phyloP scores from a whole-genome alignment of 2,329 filamentous ascomycete species.

The Alternaria brassicicola region DNA sequence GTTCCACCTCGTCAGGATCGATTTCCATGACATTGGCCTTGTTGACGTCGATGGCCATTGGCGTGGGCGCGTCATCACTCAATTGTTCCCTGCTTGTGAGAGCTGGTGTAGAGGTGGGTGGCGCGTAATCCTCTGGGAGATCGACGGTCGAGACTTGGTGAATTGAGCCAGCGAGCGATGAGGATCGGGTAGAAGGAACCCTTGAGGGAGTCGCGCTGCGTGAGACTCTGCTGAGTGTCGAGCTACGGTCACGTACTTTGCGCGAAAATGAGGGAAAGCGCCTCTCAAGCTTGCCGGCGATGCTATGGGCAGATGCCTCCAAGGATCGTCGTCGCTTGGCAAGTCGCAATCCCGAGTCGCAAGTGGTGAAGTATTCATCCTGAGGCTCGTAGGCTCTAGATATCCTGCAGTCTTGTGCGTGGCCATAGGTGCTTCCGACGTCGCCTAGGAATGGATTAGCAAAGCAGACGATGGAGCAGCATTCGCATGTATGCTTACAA shows the following conservation, averaged over 20 bases:
- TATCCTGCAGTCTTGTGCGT: conserved; percentile 52
- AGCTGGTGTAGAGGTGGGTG: conserved; percentile 30
- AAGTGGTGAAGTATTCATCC: conserved; percentile 66
- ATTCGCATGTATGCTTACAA: conserved; percentile 63
- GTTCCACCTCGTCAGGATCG: conserved; percentile 55
- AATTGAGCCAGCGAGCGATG: conserved; percentile 71
- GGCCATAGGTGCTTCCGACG: conserved; percentile 60
- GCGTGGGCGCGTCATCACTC: conserved; percentile 35
- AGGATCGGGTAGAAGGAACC: conserved; percentile 73
- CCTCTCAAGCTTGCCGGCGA: conserved; percentile 70
- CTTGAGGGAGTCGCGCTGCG: conserved; percentile 58
- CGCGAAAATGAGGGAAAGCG: conserved; percentile 62
- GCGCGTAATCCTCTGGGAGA: conserved; percentile 40
- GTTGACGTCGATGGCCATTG: conserved; percentile 44
- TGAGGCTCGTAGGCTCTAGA: conserved; percentile 67
- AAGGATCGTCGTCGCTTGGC: conserved; percentile 64
- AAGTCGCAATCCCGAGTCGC: conserved; percentile 62
- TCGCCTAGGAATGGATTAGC: conserved; percentile 58
- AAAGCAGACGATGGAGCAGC: conserved; percentile 14
- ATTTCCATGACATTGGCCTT: conserved; percentile 56
- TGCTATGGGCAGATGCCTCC: conserved; percentile 66
- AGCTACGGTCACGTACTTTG: conserved; percentile 60
- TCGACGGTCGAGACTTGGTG: conserved; percentile 52
- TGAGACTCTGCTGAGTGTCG: conserved; percentile 41
- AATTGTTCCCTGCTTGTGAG: conserved; percentile 45